Evolutionary conservation across 1,139 yeast species (phyloP), one percentile per base, ranked within the genome.

Genomic region (Hyphopichia buzzinii): DNA sequence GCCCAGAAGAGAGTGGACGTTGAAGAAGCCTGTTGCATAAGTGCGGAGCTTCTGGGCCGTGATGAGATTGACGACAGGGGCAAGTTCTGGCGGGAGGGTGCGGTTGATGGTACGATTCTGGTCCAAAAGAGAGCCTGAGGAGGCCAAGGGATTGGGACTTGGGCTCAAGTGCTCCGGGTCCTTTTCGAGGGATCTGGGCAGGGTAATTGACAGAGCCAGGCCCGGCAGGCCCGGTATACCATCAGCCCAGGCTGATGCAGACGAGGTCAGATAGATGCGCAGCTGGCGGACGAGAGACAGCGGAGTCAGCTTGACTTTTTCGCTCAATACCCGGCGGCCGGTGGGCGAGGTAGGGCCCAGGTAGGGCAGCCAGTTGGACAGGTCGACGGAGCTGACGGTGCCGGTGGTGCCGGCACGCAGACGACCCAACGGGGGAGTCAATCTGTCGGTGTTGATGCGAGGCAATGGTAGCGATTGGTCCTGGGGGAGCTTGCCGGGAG

Each of bases 21-120:
- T 54, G 39, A 70, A 48, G 6, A 47, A 40, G 4, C 76, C 75
- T 34, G 47, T 44, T 26, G 60, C 61, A 44, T 70, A 71, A 7
- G 64, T 60, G 32, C 74, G 56, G 38, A 67, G 56, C 32, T 62
- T 59, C 40, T 69, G 74, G 22, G 74, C 70, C 41, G 62, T 64
- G 39, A 67, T 55, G 41, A 71, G 57, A 35, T 63, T 65, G n/a
- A 69, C 65, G 17, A 71, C 55, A 2, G 76, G 75, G 24, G 61
- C 48, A 38, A 70, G 55, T 44, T 68, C 72, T 1, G 67, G 62
- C 1, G 73, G 64, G 19, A 69, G 55, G 23, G 48, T 49, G 30
- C 60, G 60, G 32, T 54, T 54, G 31, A 60, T 51, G 16, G 41
- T 35, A 38, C 50, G 53, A 36, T 57, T 54, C 36, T 55, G 59